phyloP scores from a whole-genome alignment of 2,329 filamentous ascomycete species.

The Arthrobotrys megalospora region DNA sequence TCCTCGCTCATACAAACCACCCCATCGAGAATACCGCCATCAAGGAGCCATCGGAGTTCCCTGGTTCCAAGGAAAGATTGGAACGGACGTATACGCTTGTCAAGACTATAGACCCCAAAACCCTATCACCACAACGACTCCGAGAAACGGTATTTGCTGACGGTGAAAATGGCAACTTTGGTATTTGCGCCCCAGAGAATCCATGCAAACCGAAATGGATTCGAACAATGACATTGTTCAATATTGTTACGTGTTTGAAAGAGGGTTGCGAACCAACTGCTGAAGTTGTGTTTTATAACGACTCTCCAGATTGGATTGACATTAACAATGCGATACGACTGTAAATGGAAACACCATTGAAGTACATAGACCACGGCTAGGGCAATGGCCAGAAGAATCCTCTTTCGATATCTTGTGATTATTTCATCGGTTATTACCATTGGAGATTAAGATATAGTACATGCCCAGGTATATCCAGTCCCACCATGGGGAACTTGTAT shows the following conservation, averaged over 20 bases:
- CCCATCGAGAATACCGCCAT: conserved; percentile 66
- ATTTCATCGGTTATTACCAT: conserved; percentile 21
- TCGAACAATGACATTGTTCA: conserved; percentile 66
- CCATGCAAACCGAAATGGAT: conserved; percentile 63
- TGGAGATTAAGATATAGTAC: conserved; percentile 26
- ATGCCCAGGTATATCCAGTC: conserved; percentile 2
- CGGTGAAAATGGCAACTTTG: conserved; percentile 66
- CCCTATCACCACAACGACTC: conserved; percentile 64
- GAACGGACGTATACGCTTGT: conserved; percentile 64
- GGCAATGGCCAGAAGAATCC: not conserved
- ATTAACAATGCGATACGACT: not conserved
- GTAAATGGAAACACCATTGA: not conserved
- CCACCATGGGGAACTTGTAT: not conserved
- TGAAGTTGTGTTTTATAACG: conserved; percentile 65
- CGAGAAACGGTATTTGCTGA: conserved; percentile 67
- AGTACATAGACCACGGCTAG: too few species aligned
- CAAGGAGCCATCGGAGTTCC: conserved; percentile 65
- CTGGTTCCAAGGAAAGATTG: conserved; percentile 66
- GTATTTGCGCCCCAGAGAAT: conserved; percentile 67
- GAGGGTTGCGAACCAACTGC: conserved; percentile 62
- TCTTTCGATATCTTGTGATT: not conserved
- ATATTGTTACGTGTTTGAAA: conserved; percentile 66
- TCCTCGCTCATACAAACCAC: conserved; percentile 69
- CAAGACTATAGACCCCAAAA: conserved; percentile 62
- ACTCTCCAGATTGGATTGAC: not conserved